These are phyloP conservation scores for Trichophyton equinum DNA, from an alignment of 2,329 filamentous ascomycete species.

Conservation along the genomic window DNA sequence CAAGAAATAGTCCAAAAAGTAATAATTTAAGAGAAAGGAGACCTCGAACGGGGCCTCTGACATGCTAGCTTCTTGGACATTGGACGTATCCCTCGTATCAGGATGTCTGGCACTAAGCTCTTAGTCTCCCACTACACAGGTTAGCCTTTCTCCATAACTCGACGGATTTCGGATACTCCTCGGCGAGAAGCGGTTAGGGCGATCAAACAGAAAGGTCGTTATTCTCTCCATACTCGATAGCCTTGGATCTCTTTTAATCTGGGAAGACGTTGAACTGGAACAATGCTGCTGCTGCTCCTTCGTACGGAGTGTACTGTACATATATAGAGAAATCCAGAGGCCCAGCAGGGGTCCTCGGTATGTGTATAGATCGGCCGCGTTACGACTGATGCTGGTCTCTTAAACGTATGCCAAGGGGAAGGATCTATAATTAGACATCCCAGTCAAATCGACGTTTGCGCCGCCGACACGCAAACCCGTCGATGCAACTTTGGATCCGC, in stretches of 20 bases:
- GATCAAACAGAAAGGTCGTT: not conserved
- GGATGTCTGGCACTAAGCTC: not conserved
- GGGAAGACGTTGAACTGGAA: not conserved
- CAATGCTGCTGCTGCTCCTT: not conserved
- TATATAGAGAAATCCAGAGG: not conserved
- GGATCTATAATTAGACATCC: slow-evolving; percentile 2
- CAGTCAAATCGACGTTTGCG: not conserved
- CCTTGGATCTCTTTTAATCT: not conserved
- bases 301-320: not conserved
- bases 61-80: not conserved
- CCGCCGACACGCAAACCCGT: not conserved
- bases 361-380: not conserved
- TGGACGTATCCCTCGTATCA: not conserved
- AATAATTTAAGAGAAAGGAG: not conserved
- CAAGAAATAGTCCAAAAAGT: not conserved
- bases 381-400: not conserved
- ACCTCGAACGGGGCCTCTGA: not conserved
- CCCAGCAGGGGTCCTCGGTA: not conserved
- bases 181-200: not conserved
- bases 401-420: not conserved
- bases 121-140: not conserved
- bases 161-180: not conserved
- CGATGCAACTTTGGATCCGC: not conserved
- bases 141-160: not conserved
- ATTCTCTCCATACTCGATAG: not conserved